Conservation (phyloP, 441 rosid species). For the Manihot esculenta region DNA sequence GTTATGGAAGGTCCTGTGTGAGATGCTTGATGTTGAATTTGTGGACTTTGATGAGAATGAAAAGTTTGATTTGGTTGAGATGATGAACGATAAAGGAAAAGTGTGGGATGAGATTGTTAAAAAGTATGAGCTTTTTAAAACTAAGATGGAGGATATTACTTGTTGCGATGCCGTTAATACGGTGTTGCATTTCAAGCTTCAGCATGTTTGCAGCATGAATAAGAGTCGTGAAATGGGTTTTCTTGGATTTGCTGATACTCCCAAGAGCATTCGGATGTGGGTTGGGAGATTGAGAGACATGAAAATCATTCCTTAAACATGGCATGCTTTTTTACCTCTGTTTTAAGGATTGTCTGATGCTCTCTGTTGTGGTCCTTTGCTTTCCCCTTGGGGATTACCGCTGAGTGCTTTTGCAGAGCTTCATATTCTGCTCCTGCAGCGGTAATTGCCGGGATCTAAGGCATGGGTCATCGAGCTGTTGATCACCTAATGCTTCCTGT, state of each 20-base stretch:
- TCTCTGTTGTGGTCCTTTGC: too few relatives aligned
- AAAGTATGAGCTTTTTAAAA: conserved; percentile 27
- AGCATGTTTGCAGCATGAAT: conserved; percentile 18
- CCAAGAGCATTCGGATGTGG: conserved; percentile 25
- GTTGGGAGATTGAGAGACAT: conserved; percentile 26
- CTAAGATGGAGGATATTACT: conserved; percentile 32
- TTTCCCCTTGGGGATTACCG: too few relatives aligned
- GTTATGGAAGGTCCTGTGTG: conserved; percentile 30
- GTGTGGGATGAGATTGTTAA: conserved; percentile 37
- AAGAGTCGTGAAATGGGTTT: too few relatives aligned
- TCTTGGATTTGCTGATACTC: conserved; percentile 17
- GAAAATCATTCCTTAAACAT: conserved; percentile 33
- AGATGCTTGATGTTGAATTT: conserved; percentile 25
- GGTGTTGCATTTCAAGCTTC: conserved; percentile 23
- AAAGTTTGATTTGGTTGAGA: conserved; percentile 23
- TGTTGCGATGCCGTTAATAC: conserved; percentile 9
- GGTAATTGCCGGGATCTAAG: too few relatives aligned
- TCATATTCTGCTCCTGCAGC: too few relatives aligned
- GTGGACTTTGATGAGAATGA: conserved; percentile 27
- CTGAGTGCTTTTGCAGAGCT: too few relatives aligned
- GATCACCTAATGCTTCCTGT: too few relatives aligned
- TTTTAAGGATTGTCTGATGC: too few relatives aligned
- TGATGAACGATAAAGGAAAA: conserved; percentile 22
- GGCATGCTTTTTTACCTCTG: too few relatives aligned
- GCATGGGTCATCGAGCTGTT: too few relatives aligned